Percentiles rank a stretch among this genome's conserved stretches.
Conservation (phyloP, 2,329 filamentous ascomycete genomes). For the Xylariales sp. region DNA sequence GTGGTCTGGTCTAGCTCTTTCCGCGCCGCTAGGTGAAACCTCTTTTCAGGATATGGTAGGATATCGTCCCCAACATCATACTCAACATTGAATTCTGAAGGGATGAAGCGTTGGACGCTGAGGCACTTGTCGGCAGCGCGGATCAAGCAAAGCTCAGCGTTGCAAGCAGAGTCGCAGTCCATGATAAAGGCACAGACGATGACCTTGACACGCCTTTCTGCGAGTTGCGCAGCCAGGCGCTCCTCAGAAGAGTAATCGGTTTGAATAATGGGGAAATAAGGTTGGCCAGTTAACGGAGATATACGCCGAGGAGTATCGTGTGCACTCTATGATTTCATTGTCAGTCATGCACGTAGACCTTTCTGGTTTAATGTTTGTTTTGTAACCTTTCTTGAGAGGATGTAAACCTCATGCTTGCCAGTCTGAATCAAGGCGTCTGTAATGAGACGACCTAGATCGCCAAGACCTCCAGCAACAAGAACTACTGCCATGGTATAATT, state of each 20-base stretch:
- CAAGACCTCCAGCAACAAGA: conserved; percentile 20
- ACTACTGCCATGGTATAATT: conserved; percentile 19
- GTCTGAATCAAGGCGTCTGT: conserved; percentile 17
- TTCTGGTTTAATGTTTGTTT: no score
- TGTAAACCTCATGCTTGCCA: conserved; percentile 20
- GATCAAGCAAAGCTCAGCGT: conserved; percentile 27
- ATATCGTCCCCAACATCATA: conserved; percentile 27
- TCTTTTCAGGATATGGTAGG: conserved; percentile 28
- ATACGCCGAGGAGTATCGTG: conserved; percentile 10
- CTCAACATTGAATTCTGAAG: conserved; percentile 33
- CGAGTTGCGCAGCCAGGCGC: conserved; percentile 14
- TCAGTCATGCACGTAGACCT: conserved; percentile 4
- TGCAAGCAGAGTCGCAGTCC: conserved; percentile 21
- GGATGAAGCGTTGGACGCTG: conserved; percentile 28
- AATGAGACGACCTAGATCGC: conserved; percentile 20
- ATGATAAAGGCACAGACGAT: conserved; percentile 29
- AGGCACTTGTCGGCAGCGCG: conserved; percentile 24
- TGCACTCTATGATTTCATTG: conserved; percentile 6
- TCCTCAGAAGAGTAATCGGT: conserved; percentile 22
- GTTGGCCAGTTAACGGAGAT: conserved; percentile 15
- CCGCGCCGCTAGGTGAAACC: conserved; percentile 20
- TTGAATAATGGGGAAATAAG: conserved; percentile 18
- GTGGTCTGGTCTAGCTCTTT: conserved; percentile 23
- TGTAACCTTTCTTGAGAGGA: conserved; percentile 23
- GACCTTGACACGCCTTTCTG: conserved; percentile 16